These are phyloP conservation scores for Suillus placidus DNA, from an alignment of 768 basidiomycete genomes.

Conservation along the genomic window DNA sequence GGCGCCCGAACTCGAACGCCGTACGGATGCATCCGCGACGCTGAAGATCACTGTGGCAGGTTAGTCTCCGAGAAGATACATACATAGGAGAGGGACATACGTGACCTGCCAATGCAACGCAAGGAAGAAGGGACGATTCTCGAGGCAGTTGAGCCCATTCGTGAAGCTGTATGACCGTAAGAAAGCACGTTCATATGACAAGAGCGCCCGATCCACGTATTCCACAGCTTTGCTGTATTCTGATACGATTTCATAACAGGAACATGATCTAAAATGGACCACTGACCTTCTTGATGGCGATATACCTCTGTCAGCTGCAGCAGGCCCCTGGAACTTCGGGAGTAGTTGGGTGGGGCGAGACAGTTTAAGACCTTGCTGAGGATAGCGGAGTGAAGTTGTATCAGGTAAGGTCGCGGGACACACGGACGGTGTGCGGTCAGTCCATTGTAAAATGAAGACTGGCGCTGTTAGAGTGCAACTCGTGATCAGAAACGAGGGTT, in stretches of 20 bases:
- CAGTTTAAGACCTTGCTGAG: too few relatives aligned
- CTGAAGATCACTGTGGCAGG: conserved; percentile 66
- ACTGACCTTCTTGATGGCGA: conserved; percentile 81
- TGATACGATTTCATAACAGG: conserved; percentile 29
- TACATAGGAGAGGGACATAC: conserved; percentile 43
- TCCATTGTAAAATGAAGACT: too few relatives aligned
- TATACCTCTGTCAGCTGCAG: conserved; percentile 85
- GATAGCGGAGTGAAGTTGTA: too few relatives aligned
- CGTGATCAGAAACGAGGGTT: too few relatives aligned
- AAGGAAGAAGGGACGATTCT: conserved; percentile 92
- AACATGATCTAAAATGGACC: background rate
- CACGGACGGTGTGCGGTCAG: too few relatives aligned
- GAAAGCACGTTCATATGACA: conserved; percentile 90
- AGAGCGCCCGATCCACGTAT: conserved; percentile 89
- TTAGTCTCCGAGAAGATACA: background rate
- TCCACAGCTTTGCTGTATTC: conserved; percentile 86
- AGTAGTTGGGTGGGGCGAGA: too few relatives aligned
- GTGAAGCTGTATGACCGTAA: conserved; percentile 87
- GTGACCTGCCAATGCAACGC: conserved; percentile 82
- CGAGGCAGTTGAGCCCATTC: conserved; percentile 77
- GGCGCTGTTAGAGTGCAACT: too few relatives aligned
- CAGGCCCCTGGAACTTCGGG: too few relatives aligned
- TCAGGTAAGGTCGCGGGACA: too few relatives aligned
- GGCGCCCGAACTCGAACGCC: conserved; percentile 88
- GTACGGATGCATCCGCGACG: conserved; percentile 90